Evolutionary conservation across 2,329 filamentous ascomycete genomes (phyloP).

Genomic region (Pyricularia sp.): DNA sequence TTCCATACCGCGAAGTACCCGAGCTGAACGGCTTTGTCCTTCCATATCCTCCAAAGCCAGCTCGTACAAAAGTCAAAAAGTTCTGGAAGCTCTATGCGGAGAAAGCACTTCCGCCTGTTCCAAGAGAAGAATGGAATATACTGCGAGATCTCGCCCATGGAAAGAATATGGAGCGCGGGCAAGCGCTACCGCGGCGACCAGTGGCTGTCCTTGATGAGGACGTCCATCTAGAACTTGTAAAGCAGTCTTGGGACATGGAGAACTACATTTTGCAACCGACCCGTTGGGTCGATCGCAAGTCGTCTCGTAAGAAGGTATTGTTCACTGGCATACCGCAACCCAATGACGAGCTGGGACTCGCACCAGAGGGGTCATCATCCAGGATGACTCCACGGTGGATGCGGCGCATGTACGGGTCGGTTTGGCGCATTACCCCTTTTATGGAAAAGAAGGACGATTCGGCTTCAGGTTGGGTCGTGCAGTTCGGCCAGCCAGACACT

Average conservation of each 20-base stretch:
- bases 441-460: not conserved
- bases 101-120: constrained; percentile 45
- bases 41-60: constrained; percentile 26
- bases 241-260: constrained; percentile 4
- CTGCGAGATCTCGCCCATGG: constrained; percentile 37
- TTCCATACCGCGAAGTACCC: constrained; percentile 28
- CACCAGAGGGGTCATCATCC: not conserved
- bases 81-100: constrained; percentile 37
- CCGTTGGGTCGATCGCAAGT: constrained; percentile 5
- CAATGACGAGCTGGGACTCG: constrained; percentile 3
- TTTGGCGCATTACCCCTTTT: not conserved
- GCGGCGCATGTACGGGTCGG: not conserved
- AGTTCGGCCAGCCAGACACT: not conserved
- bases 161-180: constrained; percentile 25
- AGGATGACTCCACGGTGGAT: not conserved
- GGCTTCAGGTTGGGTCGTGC: not conserved
- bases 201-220: constrained; percentile 14
- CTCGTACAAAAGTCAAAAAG: constrained; percentile 31
- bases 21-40: constrained; percentile 39
- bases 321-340: not conserved
- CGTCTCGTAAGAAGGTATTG: not conserved
- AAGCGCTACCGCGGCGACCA: constrained; percentile 25
- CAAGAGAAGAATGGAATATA: constrained; percentile 43
- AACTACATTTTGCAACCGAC: constrained; percentile 4
- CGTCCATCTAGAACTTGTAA: not conserved